Base-by-base conservation (phyloP, 2,329 filamentous ascomycete genomes). In the Colletotrichum lini region DNA sequence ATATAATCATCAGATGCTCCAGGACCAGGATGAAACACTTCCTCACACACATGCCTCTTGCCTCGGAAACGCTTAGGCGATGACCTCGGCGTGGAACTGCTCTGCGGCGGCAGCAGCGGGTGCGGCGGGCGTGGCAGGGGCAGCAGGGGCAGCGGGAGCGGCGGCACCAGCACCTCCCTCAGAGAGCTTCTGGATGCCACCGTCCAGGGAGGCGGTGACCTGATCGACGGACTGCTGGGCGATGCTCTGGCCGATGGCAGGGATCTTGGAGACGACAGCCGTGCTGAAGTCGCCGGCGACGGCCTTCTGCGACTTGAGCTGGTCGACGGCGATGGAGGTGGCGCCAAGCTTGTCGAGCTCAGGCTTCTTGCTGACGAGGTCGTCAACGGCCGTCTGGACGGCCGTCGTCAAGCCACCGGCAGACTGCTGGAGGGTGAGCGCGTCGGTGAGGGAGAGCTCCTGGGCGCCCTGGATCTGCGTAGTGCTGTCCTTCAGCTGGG, bases 381-480 rank as follows among this genome's bases (percentile, higher is more conserved):
- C 73, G 16, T 65, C 62, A 57, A 76, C 73, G 12, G 70, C 73
- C n/a, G 66, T 74, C 60, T 77, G 73, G 40, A 77, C 77, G 3
- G 75, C 63, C 30, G 45, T 52, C 42, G 75, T 76, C 13, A 78
- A 71, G 16, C 67, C 70, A 4, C 58, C 63, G 21, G 76, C 75
- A 16, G 74, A 71, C 62, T 76, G 64, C 52, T 78, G 62, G 16
- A 75, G 72, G 35, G 67, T 63, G 65, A 78, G 62, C 12, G 76
- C 65, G 49, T 78, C 76, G 40, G 66, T 72, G 45, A 78, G 72
- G 15, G 72, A 73, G 16, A 78, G 75, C 18, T 68, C 69, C 35
- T 74, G 58, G 5, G 77, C 70, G 21, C 77, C 80, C 42, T 73
- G 67, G 49, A 80, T 78, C 56, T 80, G 77, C 4, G 62, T 66